A percentile compares a stretch with the other conserved stretches of the same genome.
Evolutionary conservation across 331 rosid genomes (phyloP).

Genomic region (Pyrus hybrid): DNA sequence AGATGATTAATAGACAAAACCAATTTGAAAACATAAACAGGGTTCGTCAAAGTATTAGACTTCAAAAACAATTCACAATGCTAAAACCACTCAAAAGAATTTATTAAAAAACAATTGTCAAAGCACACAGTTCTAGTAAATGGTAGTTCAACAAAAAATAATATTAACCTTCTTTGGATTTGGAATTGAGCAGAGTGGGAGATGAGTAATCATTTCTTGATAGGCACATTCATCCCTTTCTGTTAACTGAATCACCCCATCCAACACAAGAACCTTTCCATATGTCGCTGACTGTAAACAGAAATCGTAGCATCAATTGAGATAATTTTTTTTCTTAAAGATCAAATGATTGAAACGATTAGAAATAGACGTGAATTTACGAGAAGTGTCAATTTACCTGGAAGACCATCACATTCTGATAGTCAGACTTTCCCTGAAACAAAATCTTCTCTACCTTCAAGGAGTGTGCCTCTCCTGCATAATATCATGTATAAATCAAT

Average conservation of each 20-base stretch:
- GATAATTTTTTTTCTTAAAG: no score
- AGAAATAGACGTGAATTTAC: neutral
- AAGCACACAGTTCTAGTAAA: neutral
- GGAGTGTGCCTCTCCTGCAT: slow-evolving; percentile 96
- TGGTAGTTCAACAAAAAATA: neutral
- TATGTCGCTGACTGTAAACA: slow-evolving; percentile 76
- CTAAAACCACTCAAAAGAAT: neutral
- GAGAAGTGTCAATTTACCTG: slow-evolving; percentile 44
- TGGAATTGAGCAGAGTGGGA: slow-evolving; percentile 92
- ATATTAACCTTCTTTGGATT: slow-evolving; percentile 74
- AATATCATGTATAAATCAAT: neutral
- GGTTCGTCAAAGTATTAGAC: neutral
- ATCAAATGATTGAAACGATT: neutral
- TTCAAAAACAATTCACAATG: neutral
- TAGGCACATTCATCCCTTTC: slow-evolving; percentile 99
- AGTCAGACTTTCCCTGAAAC: slow-evolving; percentile 87
- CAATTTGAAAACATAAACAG: neutral
- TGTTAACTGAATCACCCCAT: slow-evolving; percentile 97
- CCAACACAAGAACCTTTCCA: slow-evolving; percentile 93
- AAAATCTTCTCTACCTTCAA: slow-evolving; percentile 86
- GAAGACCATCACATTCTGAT: slow-evolving; percentile 88
- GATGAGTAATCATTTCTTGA: slow-evolving; percentile 99
- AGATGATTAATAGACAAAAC: slow-evolving; percentile 7
- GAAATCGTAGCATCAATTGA: neutral
- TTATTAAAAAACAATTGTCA: neutral